A percentile compares a stretch with the other conserved stretches of the same genome.
Conservation (phyloP, 192 early-diverging fungal genomes). For the Backusella tarrabulga region DNA sequence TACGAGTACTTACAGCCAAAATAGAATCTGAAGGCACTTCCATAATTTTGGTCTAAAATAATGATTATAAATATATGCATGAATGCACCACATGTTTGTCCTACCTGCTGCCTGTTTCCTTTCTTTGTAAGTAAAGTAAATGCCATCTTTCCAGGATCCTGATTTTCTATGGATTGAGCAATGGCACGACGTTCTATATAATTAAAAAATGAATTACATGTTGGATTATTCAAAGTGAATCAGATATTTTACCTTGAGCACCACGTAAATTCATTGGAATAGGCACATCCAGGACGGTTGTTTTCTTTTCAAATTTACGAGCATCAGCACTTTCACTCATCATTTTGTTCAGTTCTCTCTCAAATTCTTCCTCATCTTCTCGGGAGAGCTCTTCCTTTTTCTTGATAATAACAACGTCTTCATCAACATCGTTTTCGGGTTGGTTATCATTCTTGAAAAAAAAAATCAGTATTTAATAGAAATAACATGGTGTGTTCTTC, state of each 20-base stretch:
- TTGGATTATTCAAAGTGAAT: not conserved
- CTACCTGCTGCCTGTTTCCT: slow-evolving; percentile 79
- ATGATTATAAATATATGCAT: not conserved
- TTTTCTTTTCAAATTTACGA: slow-evolving; percentile 77
- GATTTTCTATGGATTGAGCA: slow-evolving; percentile 7
- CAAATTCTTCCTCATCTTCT: slow-evolving; percentile 86
- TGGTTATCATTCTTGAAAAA: slow-evolving; percentile 35
- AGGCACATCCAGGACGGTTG: slow-evolving; percentile 80
- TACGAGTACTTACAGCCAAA: slow-evolving; percentile 78
- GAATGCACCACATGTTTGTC: not conserved
- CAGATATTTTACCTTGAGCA: slow-evolving; percentile 33
- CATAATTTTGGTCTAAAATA: slow-evolving; percentile 60
- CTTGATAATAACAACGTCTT: slow-evolving; percentile 69
- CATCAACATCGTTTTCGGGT: slow-evolving; percentile 61
- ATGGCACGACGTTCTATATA: slow-evolving; percentile 27
- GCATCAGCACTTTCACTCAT: slow-evolving; percentile 89
- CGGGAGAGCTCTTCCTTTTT: slow-evolving; percentile 57
- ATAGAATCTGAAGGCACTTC: slow-evolving; percentile 77
- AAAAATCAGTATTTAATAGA: not conserved
- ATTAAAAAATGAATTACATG: not conserved
- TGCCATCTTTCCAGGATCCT: slow-evolving; percentile 55
- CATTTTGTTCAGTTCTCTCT: slow-evolving; percentile 85
- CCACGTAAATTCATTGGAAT: slow-evolving; percentile 76
- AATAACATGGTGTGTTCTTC: not conserved
- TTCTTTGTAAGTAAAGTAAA: slow-evolving; percentile 84